Evolutionary conservation across 106 monocot species (phyloP), one percentile per base, ranked within the genome.

Genomic region (Agapanthus africanus): DNA sequence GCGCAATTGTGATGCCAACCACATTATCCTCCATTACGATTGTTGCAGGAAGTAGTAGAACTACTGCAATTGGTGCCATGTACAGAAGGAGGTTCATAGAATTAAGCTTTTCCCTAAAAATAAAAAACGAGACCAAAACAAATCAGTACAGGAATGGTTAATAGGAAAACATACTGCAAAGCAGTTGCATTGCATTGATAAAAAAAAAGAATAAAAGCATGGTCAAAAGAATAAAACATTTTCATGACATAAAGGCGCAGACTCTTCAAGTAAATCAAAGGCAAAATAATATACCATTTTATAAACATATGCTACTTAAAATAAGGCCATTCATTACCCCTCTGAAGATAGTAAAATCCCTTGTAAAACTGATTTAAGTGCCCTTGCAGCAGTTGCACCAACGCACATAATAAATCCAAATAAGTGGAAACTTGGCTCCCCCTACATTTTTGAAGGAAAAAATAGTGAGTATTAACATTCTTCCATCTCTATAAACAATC

Each of bases 51-150:
- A 88, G 88, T 5, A 88, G 68, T 15, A 88, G 67, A 63, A 84
- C 66, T 40, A 88, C 88, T 70, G 88, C 88, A 40, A 84, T 77
- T 22, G 88, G 88, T 36, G 88, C 88, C 88, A 88, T 88, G 67
- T 88, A 88, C 25, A 88, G 68, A 56, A 88, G 88, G 18, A 88
- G 88, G 70, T 88, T 88, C 88, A 88, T 88, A 14, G 88, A 88
- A 72, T 88, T 88, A 34, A 88, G 81, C 68, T 84, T 88, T 69
- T 88, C 88, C 74, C 88, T 88, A 60, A n/a, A n/a, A n/a, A n/a
- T n/a, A n/a, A n/a, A n/a, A n/a, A n/a, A n/a, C n/a, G n/a, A n/a
- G n/a, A n/a, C n/a, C n/a, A n/a, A n/a, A n/a, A n/a, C n/a, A n/a
- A n/a, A n/a, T n/a, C n/a, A n/a, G n/a, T n/a, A n/a, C n/a, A n/a